Base-by-base conservation (phyloP, 2,329 filamentous ascomycete species). In the Fusarium metavorans region DNA sequence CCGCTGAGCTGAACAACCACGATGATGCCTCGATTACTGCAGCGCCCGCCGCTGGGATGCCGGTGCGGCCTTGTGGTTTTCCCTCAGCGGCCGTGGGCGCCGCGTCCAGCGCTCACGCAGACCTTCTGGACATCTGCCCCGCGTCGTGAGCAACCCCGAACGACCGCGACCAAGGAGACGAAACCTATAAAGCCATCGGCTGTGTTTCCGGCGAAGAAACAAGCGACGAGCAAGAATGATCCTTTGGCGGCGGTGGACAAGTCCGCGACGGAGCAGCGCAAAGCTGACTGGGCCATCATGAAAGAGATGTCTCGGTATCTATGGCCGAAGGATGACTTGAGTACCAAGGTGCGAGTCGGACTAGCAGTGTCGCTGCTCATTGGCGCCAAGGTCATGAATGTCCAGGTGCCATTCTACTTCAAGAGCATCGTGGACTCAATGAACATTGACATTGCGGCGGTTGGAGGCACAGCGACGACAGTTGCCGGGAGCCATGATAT, bases 351-450 rank as follows among this genome's bases (percentile, higher is more conserved):
- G 72, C 92, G 97, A 72, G 97, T 99, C 37, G 90, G 93, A 13
- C 85, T 97, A 57, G 95, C 96, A n/a, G 89, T 99, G 5, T 91
- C 89, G 9, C 85, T 99, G 72, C 88, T 99, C 41, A 85, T 99
- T 25, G 94, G 95, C 68, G 95, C 95, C 81, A 99, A 99, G 88
- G 91, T 97, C 58, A 87, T 99, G 80, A 99, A 98, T 83, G 97
- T 99, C 18, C 95, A 99, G 85, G 95, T 99, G 56, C 97, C 97
- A 0, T 99, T 99, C 82, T 99, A 98, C 87, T 99, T 99, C 87
- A 98, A 98, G 87, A 95, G 87, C 83, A 98, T 99, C 74, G 94
- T 99, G 48, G 97, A 99, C 83, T 92, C 94, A 23, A 98, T 99
- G 95, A 99, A 99, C 82, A 90, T 99, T 76, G 97, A 99, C 83